Evolutionary conservation across 2,329 filamentous ascomycete genomes (phyloP).

Genomic region (Thielaviopsis euricoi): DNA sequence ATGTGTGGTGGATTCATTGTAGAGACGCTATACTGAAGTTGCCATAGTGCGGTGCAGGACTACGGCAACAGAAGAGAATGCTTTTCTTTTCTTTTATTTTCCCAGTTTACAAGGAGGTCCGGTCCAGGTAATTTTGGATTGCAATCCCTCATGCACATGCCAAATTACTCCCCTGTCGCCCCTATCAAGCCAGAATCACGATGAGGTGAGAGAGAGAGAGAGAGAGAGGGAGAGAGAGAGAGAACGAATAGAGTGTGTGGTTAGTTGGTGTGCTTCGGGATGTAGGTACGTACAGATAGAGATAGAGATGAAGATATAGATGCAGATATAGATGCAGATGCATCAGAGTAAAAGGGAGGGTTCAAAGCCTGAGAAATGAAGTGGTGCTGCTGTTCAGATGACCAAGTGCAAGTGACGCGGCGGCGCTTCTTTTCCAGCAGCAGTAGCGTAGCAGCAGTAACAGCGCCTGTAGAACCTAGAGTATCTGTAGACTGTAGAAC

Average conservation of each 20-base stretch:
- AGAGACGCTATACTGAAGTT: too few species aligned
- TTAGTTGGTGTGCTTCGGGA: not conserved
- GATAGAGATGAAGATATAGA: not conserved
- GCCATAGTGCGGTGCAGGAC: too few species aligned
- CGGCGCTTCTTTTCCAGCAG: too few species aligned
- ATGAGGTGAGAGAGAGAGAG: too few species aligned
- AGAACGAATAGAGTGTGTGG: not conserved
- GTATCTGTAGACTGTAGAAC: too few species aligned
- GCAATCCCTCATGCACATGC: constrained; percentile 9
- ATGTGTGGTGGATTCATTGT: too few species aligned
- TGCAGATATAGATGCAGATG: too few species aligned
- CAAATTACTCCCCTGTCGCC: constrained; percentile 9
- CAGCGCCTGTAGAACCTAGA: too few species aligned
- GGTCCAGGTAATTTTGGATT: constrained; percentile 4
- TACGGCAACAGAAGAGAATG: not conserved
- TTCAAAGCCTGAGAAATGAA: too few species aligned
- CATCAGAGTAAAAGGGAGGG: too few species aligned
- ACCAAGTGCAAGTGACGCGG: too few species aligned
- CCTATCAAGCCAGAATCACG: constrained; percentile 5
- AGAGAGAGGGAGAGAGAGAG: not conserved
- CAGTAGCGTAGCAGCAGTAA: not conserved
- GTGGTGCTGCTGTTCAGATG: too few species aligned
- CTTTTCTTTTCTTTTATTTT: not conserved
- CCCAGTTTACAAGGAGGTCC: not conserved
- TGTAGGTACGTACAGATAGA: not conserved